Evolutionary conservation across 768 basidiomycete species (phyloP).

Genomic region (Clitopilus passeckerianus): DNA sequence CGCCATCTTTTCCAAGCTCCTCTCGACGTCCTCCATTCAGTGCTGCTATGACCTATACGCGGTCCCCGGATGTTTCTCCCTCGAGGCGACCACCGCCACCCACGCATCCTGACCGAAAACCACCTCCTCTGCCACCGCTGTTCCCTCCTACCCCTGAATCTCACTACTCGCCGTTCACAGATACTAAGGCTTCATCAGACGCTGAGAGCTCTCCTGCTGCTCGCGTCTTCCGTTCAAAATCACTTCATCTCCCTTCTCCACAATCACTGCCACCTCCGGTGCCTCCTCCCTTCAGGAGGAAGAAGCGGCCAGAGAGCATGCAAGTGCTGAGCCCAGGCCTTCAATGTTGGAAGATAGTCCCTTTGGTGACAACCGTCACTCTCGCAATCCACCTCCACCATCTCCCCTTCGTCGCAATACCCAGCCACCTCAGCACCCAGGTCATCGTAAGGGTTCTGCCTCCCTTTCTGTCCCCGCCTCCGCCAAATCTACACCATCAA

Average conservation of each 20-base stretch:
- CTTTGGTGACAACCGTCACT: background rate
- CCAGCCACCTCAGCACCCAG: background rate
- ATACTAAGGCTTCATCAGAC: slow-evolving; percentile 6
- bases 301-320: slow-evolving; percentile 58
- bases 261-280: slow-evolving; percentile 17
- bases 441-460: slow-evolving; percentile 11
- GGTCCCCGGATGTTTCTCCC: slow-evolving; percentile 26
- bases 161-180: slow-evolving; percentile 10
- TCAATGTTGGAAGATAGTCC: background rate
- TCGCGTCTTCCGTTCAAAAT: slow-evolving; percentile 49
- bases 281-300: slow-evolving; percentile 39
- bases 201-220: slow-evolving; percentile 21
- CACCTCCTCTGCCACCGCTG: slow-evolving; percentile 8
- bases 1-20: background rate
- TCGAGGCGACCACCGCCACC: slow-evolving; percentile 29
- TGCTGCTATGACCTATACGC: slow-evolving; percentile 1
- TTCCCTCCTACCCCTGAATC: slow-evolving; percentile 5
- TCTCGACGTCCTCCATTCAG: slow-evolving; percentile 1
- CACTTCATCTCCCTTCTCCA: slow-evolving; percentile 42
- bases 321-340: slow-evolving; percentile 33
- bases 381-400: background rate
- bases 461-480: slow-evolving; percentile 3
- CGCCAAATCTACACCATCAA: background rate
- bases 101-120: slow-evolving; percentile 53
- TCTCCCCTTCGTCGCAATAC: slow-evolving; percentile 3